Evolutionary conservation across 2,329 filamentous ascomycete genomes (phyloP), one percentile per base, ranked within the genome.

Genomic region (Penicillium concentricum): DNA sequence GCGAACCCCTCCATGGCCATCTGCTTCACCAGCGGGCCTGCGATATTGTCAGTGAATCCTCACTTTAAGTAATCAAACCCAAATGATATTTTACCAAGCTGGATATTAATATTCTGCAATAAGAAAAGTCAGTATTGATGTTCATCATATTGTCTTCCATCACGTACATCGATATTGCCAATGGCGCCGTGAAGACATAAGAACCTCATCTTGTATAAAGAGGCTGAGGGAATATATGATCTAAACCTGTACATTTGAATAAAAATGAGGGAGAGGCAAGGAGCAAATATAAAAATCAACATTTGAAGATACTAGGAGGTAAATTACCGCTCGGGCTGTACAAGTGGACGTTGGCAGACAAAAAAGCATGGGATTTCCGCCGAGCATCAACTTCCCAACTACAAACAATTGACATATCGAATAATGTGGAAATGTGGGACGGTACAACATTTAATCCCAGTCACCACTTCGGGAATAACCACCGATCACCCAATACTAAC

Each of bases 151-250:
- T 26, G 12, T 54, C 20, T 34, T 10, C 4, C 8, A 34, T 41
- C 1, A 61, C 67, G 15, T 49, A 70, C 68, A 43, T 70, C 59
- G 15, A 65, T 51, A 42, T 69, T 70, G 54, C 65, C 65, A 61
- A 69, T 68, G 41, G 66, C 64, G 44, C 68, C 68, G 43, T 69
- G 68, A 35, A 69, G 62, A 47, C 68, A 69, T 18, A 69, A 30
- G 46, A 69, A 69, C 24, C 62, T 59, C 68, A 70, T 69, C 42
- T 20, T 38, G 12, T 61, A 49, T 18, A 43, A 32, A 51, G 15
- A 45, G 54, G 34, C 46, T 5, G 9, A 46, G 35, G 20, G 28
- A 20, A 42, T 24, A 9, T 48, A 20, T 35, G 10, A 51, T 34
- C 20, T n/a, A 49, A 38, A 6, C 8, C 13, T 30, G 71, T 5